These are phyloP conservation scores for Aphanoascus verrucosus DNA, from an alignment of 2,329 filamentous ascomycete genomes.

Conservation along the genomic window DNA sequence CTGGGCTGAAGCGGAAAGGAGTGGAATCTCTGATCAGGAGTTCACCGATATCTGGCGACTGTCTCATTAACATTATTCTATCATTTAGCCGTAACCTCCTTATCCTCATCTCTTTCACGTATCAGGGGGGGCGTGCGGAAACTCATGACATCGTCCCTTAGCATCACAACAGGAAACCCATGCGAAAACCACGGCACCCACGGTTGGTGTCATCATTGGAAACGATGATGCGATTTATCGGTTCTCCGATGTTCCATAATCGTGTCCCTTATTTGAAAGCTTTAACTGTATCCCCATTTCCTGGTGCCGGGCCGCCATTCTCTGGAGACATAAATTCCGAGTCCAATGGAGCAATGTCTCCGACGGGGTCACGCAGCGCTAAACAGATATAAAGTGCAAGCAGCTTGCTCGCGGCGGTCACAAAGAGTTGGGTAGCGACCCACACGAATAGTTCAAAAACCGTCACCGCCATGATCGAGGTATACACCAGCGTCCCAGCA, in stretches of 20 bases:
- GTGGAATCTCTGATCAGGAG: no score
- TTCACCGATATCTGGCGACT: no score
- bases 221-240: no score
- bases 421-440: constrained; percentile 20
- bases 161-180: no score
- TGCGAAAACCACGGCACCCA: no score
- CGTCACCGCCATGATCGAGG: constrained; percentile 27
- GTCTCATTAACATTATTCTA: no score
- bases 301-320: not conserved
- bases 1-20: no score
- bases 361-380: constrained; percentile 6
- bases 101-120: no score
- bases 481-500: constrained; percentile 26
- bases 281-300: not conserved
- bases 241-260: not conserved
- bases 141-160: no score
- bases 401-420: constrained; percentile 22
- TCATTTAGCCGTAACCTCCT: no score
- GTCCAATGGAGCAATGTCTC: not conserved
- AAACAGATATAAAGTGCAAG: constrained; percentile 18
- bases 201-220: no score
- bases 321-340: not conserved
- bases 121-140: no score
- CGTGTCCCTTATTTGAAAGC: not conserved
- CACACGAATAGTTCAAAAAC: constrained; percentile 25